Percentiles rank a stretch among this genome's conserved stretches.
phyloP scores from a whole-genome alignment of 371 early-diverging fungal species.

The Mucor racemosus region DNA sequence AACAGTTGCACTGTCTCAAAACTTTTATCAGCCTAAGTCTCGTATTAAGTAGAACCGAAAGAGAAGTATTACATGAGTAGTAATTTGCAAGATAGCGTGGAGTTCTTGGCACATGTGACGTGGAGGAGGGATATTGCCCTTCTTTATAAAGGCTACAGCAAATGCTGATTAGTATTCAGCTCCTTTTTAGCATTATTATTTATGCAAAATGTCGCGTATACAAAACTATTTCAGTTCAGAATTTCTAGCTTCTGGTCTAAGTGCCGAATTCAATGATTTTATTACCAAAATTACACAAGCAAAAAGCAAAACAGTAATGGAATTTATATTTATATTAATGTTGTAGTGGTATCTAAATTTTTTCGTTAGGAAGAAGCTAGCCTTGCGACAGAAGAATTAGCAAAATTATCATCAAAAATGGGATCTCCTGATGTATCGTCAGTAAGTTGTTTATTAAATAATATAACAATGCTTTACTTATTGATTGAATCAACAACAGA shows the following conservation, averaged over 20 bases:
- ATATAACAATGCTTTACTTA: background rate
- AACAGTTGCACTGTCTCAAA: no score
- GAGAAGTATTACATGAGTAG: no score
- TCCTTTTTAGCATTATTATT: background rate
- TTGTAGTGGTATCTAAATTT: background rate
- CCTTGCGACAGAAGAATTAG: conserved; percentile 35
- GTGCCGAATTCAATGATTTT: conserved; percentile 40
- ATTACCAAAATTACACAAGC: conserved; percentile 36
- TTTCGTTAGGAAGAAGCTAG: conserved; percentile 42
- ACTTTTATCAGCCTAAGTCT: no score
- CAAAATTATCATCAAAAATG: conserved; percentile 30
- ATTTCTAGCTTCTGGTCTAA: conserved; percentile 46
- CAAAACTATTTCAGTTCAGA: conserved; percentile 39
- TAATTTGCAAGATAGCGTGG: no score
- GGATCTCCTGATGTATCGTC: conserved; percentile 45
- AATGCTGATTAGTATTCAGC: background rate
- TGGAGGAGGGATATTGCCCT: no score
- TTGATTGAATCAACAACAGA: conserved; percentile 18
- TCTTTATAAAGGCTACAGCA: background rate
- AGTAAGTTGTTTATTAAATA: conserved; percentile 24
- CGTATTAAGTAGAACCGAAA: no score
- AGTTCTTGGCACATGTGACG: no score
- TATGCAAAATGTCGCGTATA: conserved; percentile 22
- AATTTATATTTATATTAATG: background rate
- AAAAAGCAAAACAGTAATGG: conserved; percentile 47